Conservation (phyloP, 768 basidiomycete species). For the Lactarius vividus region DNA sequence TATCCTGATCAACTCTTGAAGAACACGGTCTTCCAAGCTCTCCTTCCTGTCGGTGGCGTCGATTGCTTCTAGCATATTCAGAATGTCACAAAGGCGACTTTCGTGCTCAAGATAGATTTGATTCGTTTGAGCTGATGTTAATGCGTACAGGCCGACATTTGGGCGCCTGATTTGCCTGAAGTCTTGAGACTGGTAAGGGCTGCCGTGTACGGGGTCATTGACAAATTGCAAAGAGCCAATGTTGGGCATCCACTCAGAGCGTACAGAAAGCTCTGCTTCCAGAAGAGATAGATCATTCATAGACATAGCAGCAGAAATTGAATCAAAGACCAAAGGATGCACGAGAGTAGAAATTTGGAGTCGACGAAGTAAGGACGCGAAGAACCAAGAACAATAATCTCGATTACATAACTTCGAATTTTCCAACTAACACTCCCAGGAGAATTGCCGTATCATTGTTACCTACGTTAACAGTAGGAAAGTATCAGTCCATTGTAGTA, state of each 20-base stretch:
- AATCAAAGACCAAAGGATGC: too few species aligned
- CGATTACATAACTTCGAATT: too few species aligned
- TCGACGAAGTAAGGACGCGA: too few species aligned
- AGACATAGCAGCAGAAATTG: too few species aligned
- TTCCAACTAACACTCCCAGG: too few species aligned
- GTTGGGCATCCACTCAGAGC: slow-evolving; percentile 1
- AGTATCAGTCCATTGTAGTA: too few species aligned
- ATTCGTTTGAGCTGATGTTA: neutral
- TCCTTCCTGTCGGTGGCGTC: neutral
- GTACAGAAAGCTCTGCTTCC: too few species aligned
- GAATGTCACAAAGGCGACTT: slow-evolving; percentile 1
- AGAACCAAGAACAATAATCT: too few species aligned
- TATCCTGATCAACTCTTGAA: slow-evolving; percentile 7
- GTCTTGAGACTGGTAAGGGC: neutral
- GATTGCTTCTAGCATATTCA: neutral
- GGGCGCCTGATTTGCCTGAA: neutral
- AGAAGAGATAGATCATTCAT: too few species aligned
- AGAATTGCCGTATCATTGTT: too few species aligned
- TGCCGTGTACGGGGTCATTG: neutral
- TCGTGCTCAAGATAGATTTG: neutral
- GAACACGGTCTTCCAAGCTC: neutral
- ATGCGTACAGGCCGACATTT: neutral
- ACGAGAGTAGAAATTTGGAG: too few species aligned
- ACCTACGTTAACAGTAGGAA: too few species aligned
- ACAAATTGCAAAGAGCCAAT: neutral